A percentile compares a stretch with the other conserved stretches of the same genome.
These are phyloP conservation scores for Tarenaya hassleriana DNA, from an alignment of 345 rosid species.

Conservation along the genomic window DNA sequence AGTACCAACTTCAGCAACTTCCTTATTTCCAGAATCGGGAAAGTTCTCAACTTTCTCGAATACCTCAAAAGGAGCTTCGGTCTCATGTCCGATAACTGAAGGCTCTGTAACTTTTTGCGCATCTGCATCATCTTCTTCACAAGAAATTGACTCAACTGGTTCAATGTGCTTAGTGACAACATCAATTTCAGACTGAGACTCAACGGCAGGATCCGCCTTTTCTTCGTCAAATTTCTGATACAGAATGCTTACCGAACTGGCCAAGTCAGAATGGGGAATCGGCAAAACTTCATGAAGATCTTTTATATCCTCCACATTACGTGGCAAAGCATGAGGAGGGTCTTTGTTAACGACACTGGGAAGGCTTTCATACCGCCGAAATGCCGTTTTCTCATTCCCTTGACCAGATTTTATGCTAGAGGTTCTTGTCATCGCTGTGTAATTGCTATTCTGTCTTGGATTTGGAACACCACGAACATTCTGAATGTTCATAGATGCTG, in stretches of 20 bases:
- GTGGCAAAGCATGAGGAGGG: conserved; percentile 25
- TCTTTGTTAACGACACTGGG: conserved; percentile 34
- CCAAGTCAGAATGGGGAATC: conserved; percentile 38
- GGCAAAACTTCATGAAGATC: conserved; percentile 81
- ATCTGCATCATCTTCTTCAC: conserved; percentile 29
- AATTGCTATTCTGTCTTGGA: conserved; percentile 32
- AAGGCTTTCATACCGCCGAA: conserved; percentile 41
- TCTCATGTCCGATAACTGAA: conserved; percentile 30
- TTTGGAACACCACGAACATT: conserved; percentile 29
- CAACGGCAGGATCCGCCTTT: conserved; percentile 34
- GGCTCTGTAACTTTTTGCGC: conserved; percentile 38
- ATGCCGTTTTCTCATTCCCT: conserved; percentile 32
- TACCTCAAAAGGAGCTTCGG: conserved; percentile 22
- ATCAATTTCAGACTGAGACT: conserved; percentile 36
- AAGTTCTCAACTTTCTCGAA: conserved; percentile 22
- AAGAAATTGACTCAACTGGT: conserved; percentile 29
- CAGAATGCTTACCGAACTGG: conserved; percentile 30
- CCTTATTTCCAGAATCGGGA: conserved; percentile 27
- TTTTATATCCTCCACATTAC: conserved; percentile 48
- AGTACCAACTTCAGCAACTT: conserved; percentile 29
- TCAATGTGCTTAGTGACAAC: conserved; percentile 31
- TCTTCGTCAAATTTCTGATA: conserved; percentile 51
- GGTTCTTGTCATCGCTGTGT: conserved; percentile 29
- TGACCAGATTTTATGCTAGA: conserved; percentile 27
- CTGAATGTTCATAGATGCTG: conserved; percentile 35